Base-by-base conservation (phyloP, 2,329 filamentous ascomycete species). In the Karstenula rhodostoma region DNA sequence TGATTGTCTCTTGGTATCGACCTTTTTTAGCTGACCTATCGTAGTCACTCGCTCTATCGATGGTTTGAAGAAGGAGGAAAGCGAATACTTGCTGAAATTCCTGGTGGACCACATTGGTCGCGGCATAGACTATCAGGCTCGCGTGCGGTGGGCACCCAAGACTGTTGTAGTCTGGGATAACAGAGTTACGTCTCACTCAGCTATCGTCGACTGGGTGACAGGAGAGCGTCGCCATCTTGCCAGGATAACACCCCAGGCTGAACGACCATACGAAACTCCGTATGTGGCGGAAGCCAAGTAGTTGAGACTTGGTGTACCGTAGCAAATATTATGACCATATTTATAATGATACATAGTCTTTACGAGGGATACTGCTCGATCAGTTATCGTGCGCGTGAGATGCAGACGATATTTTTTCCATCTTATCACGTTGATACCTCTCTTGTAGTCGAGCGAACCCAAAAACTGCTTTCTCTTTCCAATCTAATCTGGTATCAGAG, bases 141-240 rank as follows among this genome's bases (percentile, higher is more conserved):
- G 90, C 22, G 83, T 95, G 58, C 89, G 88, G 75, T 94, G 91
- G 91, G 86, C 87, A 68, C 83, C 86, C 57, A 85, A 86, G 25
- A 93, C 90, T 0, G 91, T 94, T 1, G 89, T 94, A 4, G 87
- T 93, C 1, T 94, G 91, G 90, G 91, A 94, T 75, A 94, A 93
- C 80, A 83, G 90, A 27, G 40, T 55, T 2, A 55, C 52, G 22
- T 55, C 52, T 13, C 52, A 55, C 32, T 55, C 52, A 2, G 52
- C 52, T 7, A 55, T 55, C n/a, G 37, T 55, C 10, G 52, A 55
- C 13, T 55, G 52, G 52, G 43, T 47, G 25, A 55, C 52, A 35
- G 52, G 52, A 19, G 52, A 55, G 25, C 52, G 52, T 8, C 22
- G 52, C 6, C 52, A 55, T 55, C 43, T 55, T 22, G 52, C 52